phyloP scores from a whole-genome alignment of 768 basidiomycete species.

The Exsudoporus frostii region DNA sequence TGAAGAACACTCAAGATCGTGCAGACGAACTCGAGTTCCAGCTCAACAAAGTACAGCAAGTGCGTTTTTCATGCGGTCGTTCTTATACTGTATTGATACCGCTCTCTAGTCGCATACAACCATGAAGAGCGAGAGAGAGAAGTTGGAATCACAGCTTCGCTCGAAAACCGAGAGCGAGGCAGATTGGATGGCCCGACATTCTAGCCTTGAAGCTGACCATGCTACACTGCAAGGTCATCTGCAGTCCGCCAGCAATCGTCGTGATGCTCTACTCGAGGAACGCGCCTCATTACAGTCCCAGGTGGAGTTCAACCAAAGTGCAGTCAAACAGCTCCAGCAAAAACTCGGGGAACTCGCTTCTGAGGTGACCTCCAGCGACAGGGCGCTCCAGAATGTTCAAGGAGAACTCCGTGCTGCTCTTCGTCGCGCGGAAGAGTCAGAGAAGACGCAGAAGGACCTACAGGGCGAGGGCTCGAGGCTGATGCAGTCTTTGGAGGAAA shows the following conservation, averaged over 20 bases:
- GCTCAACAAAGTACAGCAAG: constrained; percentile 76
- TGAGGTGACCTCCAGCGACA: constrained; percentile 50
- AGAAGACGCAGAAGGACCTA: constrained; percentile 65
- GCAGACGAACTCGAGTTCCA: constrained; percentile 84
- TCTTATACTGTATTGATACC: neutral
- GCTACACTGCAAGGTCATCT: constrained; percentile 42
- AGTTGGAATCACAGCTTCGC: constrained; percentile 46
- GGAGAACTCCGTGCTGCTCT: constrained; percentile 62
- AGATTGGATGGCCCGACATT: constrained; percentile 47
- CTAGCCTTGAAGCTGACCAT: constrained; percentile 43
- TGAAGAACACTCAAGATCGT: constrained; percentile 77
- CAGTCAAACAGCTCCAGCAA: constrained; percentile 53
- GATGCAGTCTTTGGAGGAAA: constrained; percentile 79
- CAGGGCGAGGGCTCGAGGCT: constrained; percentile 77
- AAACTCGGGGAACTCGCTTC: constrained; percentile 54
- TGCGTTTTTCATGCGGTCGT: constrained; percentile 23
- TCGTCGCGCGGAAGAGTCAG: constrained; percentile 72
- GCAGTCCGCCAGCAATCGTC: constrained; percentile 42
- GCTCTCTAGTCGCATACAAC: constrained; percentile 48
- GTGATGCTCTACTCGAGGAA: constrained; percentile 46
- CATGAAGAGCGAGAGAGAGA: constrained; percentile 61
- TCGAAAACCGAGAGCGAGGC: constrained; percentile 41
- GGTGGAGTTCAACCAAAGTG: constrained; percentile 42
- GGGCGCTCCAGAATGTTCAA: constrained; percentile 58
- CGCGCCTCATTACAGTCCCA: constrained; percentile 49